Evolutionary conservation across 805 yeast genomes (phyloP), one percentile per base, ranked within the genome.

Genomic region (Metschnikowia borealis): DNA sequence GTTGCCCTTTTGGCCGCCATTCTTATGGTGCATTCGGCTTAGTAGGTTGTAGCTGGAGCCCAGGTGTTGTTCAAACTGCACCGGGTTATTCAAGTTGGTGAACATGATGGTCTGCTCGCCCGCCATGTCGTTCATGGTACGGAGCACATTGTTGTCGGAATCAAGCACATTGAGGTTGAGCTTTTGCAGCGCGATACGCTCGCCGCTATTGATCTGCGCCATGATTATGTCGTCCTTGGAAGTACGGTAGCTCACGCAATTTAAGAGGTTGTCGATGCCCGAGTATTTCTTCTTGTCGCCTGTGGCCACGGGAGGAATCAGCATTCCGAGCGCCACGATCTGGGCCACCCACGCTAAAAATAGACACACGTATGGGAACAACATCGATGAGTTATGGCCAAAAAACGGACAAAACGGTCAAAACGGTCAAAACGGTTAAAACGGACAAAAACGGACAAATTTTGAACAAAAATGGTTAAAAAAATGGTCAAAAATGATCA

Each of bases 81-180:
- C 35, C 54, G 51, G 76, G 49, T 62, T 62, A 59, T 72, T 68
- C 48, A 67, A 60, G 51, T 70, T 71, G 45, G 70, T 66, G 55
- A 73, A 66, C 47, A 73, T 72, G 17, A 73, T 47, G 33, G 63
- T 57, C 36, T 64, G 52, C 31, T 69, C 73, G n/a, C 59, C 58
- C 8, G 59, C 47, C 38, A 73, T 55, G 53, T 70, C 70, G 18
- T 57, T 55, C 48, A 67, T 60, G 40, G 59, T 54, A 40, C 78
- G 63, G 45, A 73, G 62, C 5, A 58, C 52, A 54, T 73, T 73
- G 48, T 65, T 62, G 31, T 68, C 70, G 20, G 65, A 64, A 50
- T 73, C 78, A 48, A 73, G 65, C 5, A 73, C 65, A 40, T 63
- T 61, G 39, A 73, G 58, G 50, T 71, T 68, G 47, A 73, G 62